These are phyloP conservation scores for Syncephalastrum sp. DNA, from an alignment of 371 early-diverging fungal species.

Conservation along the genomic window DNA sequence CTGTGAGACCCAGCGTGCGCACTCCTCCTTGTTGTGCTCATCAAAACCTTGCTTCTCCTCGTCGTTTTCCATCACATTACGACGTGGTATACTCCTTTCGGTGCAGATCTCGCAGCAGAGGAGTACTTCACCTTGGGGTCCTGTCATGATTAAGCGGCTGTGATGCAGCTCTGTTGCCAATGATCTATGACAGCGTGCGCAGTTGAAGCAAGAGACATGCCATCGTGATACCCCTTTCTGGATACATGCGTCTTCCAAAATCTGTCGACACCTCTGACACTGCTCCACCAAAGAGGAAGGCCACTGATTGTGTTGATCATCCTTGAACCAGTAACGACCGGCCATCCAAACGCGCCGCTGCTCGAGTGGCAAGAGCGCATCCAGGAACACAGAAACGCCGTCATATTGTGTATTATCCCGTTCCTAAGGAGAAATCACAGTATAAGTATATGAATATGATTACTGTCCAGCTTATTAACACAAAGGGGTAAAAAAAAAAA, in stretches of 20 bases:
- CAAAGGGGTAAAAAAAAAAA: background rate
- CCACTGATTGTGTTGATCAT: slow-evolving; percentile 14
- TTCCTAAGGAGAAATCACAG: slow-evolving; percentile 23
- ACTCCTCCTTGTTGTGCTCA: slow-evolving; percentile 17
- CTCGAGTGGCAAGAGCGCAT: slow-evolving; percentile 54
- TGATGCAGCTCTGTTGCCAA: slow-evolving; percentile 48
- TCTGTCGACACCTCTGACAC: slow-evolving; percentile 66
- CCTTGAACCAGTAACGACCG: slow-evolving; percentile 44
- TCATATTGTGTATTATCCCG: slow-evolving; percentile 13
- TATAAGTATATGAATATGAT: too few species aligned
- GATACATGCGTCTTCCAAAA: slow-evolving; percentile 83
- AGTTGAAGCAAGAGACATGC: slow-evolving; percentile 76
- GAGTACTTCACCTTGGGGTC: background rate
- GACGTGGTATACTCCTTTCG: too few species aligned
- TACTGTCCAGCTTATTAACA: too few species aligned
- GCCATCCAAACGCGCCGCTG: slow-evolving; percentile 52
- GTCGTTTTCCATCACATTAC: too few species aligned
- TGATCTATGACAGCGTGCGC: slow-evolving; percentile 56
- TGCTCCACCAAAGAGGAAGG: slow-evolving; percentile 52
- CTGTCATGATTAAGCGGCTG: slow-evolving; percentile 40
- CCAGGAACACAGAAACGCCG: slow-evolving; percentile 56
- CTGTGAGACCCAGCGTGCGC: slow-evolving; percentile 69
- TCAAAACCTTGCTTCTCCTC: too few species aligned
- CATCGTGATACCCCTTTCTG: slow-evolving; percentile 56
- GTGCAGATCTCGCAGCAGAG: too few species aligned